Evolutionary conservation across 73 alveolate species (phyloP), one percentile per base, ranked within the genome.

Genomic region (Paramecium biaurelia): DNA sequence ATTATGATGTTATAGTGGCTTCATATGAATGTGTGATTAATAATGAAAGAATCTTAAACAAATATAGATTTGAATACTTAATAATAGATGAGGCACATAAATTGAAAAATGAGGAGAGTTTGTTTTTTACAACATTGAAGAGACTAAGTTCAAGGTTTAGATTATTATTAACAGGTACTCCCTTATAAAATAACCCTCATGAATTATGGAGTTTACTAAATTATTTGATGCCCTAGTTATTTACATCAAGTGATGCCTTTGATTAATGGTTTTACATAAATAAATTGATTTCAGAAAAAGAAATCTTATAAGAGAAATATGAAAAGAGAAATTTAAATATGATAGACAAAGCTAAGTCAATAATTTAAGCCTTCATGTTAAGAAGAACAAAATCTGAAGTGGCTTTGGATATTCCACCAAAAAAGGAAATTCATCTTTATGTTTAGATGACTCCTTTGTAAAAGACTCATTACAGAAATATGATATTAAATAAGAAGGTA

Each of bases 21-120:
- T 94, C 99, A n/a, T 96, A 96, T 90, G 99, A 98, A 94, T 98
- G 99, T 9, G 72, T 86, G 20, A 59, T 37, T 14, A 38, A 38
- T 24, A 41, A 53, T 32, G 88, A 53, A 12, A 18, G 72, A 32
- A 57, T 41, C 10, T 53, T 86, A 18, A 32, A 57, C 1, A 37
- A 30, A 63, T 86, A 35, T 18, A 68, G 10, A 12, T 86, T 28
- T 24, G 98, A 97, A 58, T 96, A 94, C 79, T 93, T 98, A 92
- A 97, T 98, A 12, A 95, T 98, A 5, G 99, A 98, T 89, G 99
- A 98, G 93, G 99, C 99, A 23, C 99, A 98, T 58, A 96, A 99
- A 76, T 93, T 98, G 70, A 98, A 98, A 92, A 98, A 98, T 93
- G 99, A 98, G 58, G 96, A 94, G 96, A 96, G 97, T 10, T 95